phyloP scores from a whole-genome alignment of 2,329 filamentous ascomycete species.

The Daldinia sp. region DNA sequence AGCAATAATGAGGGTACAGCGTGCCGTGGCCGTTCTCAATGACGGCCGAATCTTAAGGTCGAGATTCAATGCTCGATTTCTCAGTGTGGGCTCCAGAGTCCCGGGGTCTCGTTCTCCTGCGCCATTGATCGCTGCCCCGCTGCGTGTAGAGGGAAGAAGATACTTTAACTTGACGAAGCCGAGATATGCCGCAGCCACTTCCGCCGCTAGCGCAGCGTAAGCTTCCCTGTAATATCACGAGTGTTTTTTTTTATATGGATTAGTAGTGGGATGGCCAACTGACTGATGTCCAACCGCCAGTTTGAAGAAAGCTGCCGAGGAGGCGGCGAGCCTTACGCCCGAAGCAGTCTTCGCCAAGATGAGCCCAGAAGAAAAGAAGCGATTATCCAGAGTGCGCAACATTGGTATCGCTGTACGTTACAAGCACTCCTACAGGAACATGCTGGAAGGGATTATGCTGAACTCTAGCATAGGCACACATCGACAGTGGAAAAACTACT shows the following conservation, averaged over 20 bases:
- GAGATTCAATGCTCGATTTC: conserved; percentile 51
- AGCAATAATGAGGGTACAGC: conserved; percentile 56
- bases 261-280: neutral
- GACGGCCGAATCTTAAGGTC: conserved; percentile 54
- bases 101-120: conserved; percentile 48
- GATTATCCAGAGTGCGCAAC: conserved; percentile 87
- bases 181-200: conserved; percentile 49
- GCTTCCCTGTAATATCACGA: conserved; percentile 33
- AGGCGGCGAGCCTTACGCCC: conserved; percentile 65
- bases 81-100: conserved; percentile 51
- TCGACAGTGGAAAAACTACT: conserved; percentile 98
- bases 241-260: neutral
- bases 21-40: conserved; percentile 55
- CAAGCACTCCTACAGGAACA: conserved; percentile 11
- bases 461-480: conserved; percentile 77
- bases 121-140: conserved; percentile 51
- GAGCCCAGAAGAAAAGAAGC: conserved; percentile 79
- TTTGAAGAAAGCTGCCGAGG: conserved; percentile 64
- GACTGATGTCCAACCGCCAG: conserved; percentile 44
- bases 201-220: conserved; percentile 57
- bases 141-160: conserved; percentile 53
- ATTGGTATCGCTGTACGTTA: conserved; percentile 91
- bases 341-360: conserved; percentile 81
- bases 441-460: conserved; percentile 20
- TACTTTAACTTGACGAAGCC: conserved; percentile 56